Base-by-base conservation (phyloP, 306 rosid genomes). In the Rubus idaeus region DNA sequence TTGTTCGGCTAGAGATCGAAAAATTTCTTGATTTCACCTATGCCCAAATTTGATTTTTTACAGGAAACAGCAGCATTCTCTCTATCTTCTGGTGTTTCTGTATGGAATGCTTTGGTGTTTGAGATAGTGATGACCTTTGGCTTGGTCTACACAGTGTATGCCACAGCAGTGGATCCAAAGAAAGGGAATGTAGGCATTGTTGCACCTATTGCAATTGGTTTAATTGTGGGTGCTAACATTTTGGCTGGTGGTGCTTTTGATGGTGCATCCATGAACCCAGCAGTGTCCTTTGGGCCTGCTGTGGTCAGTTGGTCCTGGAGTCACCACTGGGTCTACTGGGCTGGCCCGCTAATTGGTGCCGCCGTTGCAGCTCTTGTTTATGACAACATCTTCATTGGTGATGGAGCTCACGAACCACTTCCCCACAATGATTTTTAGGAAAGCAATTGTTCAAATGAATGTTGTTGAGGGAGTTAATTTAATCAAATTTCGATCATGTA, bases 231-330 rank as follows among this genome's bases (percentile, higher is more conserved):
- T 30, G 98, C 97, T 23, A 91, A 91, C 82, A 93, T 93, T 71
- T 87, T 90, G 73, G 97, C 41, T 55, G 98, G 96, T 35, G 97
- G 96, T 55, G 92, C 94, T 35, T 93, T 93, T 69, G 95, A 89
- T 60, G 98, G 98, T 3, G 97, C 94, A 26, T 90, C 96, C 3
- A 93, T 93, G 93, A 91, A 93, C 83, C 96, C 97, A 35, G 92
- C 98, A 3, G 91, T 87, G 20, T 84, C 94, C 0, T 93, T 93
- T 17, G 97, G 97, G 1, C 97, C 97, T 3, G 92, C 96, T 3
- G 80, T 89, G 5, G 91, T 88, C n/a, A 86, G 88, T 45, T 84
- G 92, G 86, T 45, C 88, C 1, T 89, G 96, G 93, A 76, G 83
- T 3, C 60, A 87, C 82, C 96, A 91, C 17, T 91, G 96, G 98